Conservation (phyloP, 176 grass and related monocot species). For the Carex kokanica region DNA sequence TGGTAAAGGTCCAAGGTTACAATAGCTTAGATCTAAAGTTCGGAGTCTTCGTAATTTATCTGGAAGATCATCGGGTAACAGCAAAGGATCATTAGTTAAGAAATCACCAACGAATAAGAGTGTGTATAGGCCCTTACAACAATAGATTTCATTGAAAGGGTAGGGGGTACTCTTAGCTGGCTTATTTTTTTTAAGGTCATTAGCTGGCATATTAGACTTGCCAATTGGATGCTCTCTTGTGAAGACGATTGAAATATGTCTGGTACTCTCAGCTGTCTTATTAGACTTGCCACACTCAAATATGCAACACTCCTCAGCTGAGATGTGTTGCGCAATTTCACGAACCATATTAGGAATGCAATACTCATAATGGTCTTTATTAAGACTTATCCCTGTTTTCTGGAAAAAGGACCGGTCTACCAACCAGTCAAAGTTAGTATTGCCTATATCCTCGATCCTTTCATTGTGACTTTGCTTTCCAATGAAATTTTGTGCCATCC, state of each 20-base stretch:
- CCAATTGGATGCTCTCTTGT: too few species aligned
- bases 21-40: constrained; percentile 39
- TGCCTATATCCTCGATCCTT: constrained; percentile 17
- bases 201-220: too few species aligned
- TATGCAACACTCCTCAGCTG: constrained; percentile 28
- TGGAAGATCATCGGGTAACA: constrained; percentile 14
- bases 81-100: neutral
- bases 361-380: constrained; percentile 8
- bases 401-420: constrained; percentile 29
- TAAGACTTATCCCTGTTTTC: neutral
- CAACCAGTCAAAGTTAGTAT: constrained; percentile 30
- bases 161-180: too few species aligned
- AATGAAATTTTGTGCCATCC: constrained; percentile 53
- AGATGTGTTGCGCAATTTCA: neutral
- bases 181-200: too few species aligned
- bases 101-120: constrained; percentile 32
- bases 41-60: constrained; percentile 28
- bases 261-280: neutral
- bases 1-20: constrained; percentile 16
- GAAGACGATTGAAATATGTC: constrained; percentile 33
- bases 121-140: constrained; percentile 16
- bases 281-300: neutral
- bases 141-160: constrained; percentile 3
- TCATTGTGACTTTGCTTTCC: neutral
- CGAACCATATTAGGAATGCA: constrained; percentile 17